phyloP scores from a whole-genome alignment of 108 stramenopile species.

The Skeletonema grethae region DNA sequence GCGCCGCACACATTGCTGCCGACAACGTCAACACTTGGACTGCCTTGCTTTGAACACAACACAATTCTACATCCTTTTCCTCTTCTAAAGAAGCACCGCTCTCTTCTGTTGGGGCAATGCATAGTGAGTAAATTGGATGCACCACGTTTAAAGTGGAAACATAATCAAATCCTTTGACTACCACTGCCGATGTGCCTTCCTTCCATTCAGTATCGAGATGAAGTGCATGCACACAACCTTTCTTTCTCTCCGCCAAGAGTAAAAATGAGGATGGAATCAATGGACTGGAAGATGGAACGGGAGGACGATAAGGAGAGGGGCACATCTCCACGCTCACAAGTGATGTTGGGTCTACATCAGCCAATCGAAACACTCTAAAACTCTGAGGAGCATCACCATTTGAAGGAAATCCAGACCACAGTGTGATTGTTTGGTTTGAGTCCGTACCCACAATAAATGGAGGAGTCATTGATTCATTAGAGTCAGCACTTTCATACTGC shows the following conservation, averaged over 20 bases:
- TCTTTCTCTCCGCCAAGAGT: slow-evolving; percentile 58
- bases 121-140: slow-evolving; percentile 71
- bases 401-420: slow-evolving; percentile 71
- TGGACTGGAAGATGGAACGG: slow-evolving; percentile 30
- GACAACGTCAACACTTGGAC: slow-evolving; percentile 70
- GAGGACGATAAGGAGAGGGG: slow-evolving; percentile 50
- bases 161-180: slow-evolving; percentile 66
- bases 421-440: slow-evolving; percentile 57
- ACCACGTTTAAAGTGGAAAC: slow-evolving; percentile 69
- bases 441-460: slow-evolving; percentile 70
- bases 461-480: slow-evolving; percentile 45
- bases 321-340: slow-evolving; percentile 60
- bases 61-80: slow-evolving; percentile 57
- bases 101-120: slow-evolving; percentile 30
- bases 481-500: slow-evolving; percentile 56
- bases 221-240: slow-evolving; percentile 58
- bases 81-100: slow-evolving; percentile 8
- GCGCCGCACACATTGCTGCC: slow-evolving; percentile 58
- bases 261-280: slow-evolving; percentile 66
- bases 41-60: slow-evolving; percentile 67
- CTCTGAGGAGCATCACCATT: slow-evolving; percentile 35
- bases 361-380: slow-evolving; percentile 56
- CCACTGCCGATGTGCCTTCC: slow-evolving; percentile 27
- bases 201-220: slow-evolving; percentile 64
- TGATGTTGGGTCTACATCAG: slow-evolving; percentile 31